Evolutionary conservation across 1,284 basidiomycete species (phyloP), one percentile per base, ranked within the genome.

Genomic region (Omphalotus olearius): DNA sequence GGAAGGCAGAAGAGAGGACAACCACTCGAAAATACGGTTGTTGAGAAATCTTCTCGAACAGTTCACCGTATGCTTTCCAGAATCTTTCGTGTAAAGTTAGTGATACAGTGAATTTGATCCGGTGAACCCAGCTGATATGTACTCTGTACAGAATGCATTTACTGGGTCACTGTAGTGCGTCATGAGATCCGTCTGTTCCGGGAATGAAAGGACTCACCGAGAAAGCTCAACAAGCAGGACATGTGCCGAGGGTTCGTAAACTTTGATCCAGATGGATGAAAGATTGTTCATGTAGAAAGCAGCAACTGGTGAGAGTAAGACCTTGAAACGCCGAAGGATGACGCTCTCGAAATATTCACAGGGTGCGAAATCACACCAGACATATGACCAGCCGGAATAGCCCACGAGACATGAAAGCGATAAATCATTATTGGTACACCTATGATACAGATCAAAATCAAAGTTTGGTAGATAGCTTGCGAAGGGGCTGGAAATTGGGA

Each of bases 81-180:
- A 87, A 84, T 43, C 88, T 91, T 45, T 10, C 11, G 4, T 49
- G 26, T 38, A 14, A 47, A 13, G 16, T 28, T 38, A 9, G 18
- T 10, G 37, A 30, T 18, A n/a, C n/a, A 30, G 53, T 49, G 18
- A 42, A 50, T 16, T 7, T 38, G 42, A 41, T 30, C 30, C 30
- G 30, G 30, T 33, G 30, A 33, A 33, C 9, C 4, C 28, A 47
- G 20, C 2, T 42, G 6, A 6, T 2, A 36, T 60, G 55, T 51
- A 86, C 81, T 78, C 74, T 52, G 77, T 72, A 46, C 76, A 73
- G 65, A 91, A 90, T 0, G 90, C 87, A 62, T 93, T 93, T 17
- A 91, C 84, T 0, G 90, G 89, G 1, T 71, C 67, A 45, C 88
- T 90, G 30, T 6, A 13, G 11, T 52, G 18, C 17, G 38, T 36